Evolutionary conservation across 352 stramenopile species (phyloP).

Genomic region (Globisporangium nagaii): DNA sequence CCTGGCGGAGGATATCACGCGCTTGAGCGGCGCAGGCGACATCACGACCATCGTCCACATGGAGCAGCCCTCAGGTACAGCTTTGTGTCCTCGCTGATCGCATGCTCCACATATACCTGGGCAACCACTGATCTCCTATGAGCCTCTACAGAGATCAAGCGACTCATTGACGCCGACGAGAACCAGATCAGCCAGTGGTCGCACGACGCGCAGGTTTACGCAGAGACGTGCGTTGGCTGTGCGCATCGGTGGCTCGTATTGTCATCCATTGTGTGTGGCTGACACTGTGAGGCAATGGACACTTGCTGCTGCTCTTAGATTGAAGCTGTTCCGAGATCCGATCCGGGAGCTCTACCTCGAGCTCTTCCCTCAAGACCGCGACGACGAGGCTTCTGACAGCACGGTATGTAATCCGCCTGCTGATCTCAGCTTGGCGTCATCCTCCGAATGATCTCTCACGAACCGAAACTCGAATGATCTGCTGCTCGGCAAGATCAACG

Average conservation of each 20-base stretch:
- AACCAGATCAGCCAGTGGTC: constrained; percentile 42
- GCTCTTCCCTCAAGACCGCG: constrained; percentile 35
- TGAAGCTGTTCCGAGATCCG: constrained; percentile 45
- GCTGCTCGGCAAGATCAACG: constrained; percentile 16
- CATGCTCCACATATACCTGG: neutral
- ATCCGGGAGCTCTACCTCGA: constrained; percentile 49
- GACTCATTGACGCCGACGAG: constrained; percentile 40
- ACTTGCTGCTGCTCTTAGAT: constrained; percentile 13
- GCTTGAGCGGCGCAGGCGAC: constrained; percentile 41
- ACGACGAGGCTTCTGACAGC: constrained; percentile 34
- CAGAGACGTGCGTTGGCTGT: constrained; percentile 29
- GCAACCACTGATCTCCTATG: neutral
- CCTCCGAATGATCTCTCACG: too few species aligned
- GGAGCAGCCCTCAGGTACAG: constrained; percentile 38
- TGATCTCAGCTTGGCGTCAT: too few species aligned
- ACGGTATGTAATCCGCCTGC: constrained; percentile 14
- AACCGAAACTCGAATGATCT: too few species aligned
- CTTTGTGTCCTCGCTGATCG: too few species aligned
- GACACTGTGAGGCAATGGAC: too few species aligned
- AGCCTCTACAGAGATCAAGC: constrained; percentile 32
- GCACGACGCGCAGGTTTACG: constrained; percentile 37
- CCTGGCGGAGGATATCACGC: constrained; percentile 51
- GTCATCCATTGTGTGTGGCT: too few species aligned
- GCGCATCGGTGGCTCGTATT: too few species aligned
- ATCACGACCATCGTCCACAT: constrained; percentile 26